A percentile compares a stretch with the other conserved stretches of the same genome.
These are phyloP conservation scores for Epichloe coenophiala DNA, from an alignment of 2,329 filamentous ascomycete species.

Conservation along the genomic window DNA sequence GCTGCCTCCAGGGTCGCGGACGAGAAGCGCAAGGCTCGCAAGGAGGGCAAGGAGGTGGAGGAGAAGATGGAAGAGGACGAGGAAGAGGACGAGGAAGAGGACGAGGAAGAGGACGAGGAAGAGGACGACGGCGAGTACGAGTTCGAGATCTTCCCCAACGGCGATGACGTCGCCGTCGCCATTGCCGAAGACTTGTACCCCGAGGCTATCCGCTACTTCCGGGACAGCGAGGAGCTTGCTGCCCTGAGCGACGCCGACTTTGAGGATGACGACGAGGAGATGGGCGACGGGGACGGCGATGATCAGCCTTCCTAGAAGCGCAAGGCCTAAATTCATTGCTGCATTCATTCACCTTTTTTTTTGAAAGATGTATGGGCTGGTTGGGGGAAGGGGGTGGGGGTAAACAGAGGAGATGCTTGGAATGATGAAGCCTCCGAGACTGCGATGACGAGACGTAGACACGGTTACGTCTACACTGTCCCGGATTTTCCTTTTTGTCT, in stretches of 20 bases:
- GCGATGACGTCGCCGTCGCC: conserved; percentile 67
- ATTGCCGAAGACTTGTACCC: conserved; percentile 84
- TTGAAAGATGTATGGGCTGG: background rate
- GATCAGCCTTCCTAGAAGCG: conserved; percentile 32
- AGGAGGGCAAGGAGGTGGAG: conserved; percentile 37
- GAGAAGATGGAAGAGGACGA: conserved; percentile 15
- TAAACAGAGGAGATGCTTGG: background rate
- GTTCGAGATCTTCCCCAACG: conserved; percentile 77
- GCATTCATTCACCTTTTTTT: no score
- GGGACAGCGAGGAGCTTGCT: conserved; percentile 50
- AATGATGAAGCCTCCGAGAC: background rate
- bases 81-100: conserved; percentile 44
- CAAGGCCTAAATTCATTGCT: conserved; percentile 20
- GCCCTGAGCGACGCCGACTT: conserved; percentile 57
- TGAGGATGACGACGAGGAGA: conserved; percentile 40
- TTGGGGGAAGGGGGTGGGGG: no score
- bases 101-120: conserved; percentile 30
- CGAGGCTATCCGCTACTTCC: conserved; percentile 79
- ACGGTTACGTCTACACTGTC: background rate
- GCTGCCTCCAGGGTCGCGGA: conserved; percentile 46
- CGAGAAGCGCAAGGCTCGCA: conserved; percentile 37
- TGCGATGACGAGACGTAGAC: background rate
- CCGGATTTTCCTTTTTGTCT: conserved; percentile 8
- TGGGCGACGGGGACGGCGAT: conserved; percentile 27
- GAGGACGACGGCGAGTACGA: conserved; percentile 51